Evolutionary conservation across 345 rosid species (phyloP), one percentile per base, ranked within the genome.

Genomic region (Heritiera fomes): DNA sequence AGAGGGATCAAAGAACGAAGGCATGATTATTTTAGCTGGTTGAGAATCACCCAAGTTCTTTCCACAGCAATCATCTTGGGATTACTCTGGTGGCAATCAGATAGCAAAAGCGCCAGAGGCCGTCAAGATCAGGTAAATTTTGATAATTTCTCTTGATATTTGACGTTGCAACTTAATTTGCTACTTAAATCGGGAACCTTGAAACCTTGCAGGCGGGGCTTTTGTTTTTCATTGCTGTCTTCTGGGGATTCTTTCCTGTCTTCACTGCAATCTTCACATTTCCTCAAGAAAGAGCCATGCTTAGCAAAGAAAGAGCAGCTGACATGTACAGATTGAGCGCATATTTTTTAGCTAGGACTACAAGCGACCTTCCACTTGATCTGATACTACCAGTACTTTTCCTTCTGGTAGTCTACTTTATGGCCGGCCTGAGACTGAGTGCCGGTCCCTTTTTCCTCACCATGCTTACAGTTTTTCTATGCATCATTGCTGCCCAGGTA

Each of bases 231-330:
- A 93, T 96, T 43, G 93, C 98, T 6, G 98, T 96, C 61, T 96
- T 96, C 83, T 96, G 99, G 99, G 98, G 97, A 49, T 96, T 96
- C 80, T 96, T 96, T 82, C 99, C 99, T 1, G 96, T 96, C 68
- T 96, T 96, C 83, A 96, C 96, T 1, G 98, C 99, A 4, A 96
- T 96, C 76, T 96, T 96, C 85, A 90, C 99, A 17, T 96, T 96
- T 78, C 98, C 99, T 38, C 99, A 96, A 92, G 99, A 96, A 80
- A 73, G 94, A 81, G 97, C 98, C 13, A 92, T 96, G 98, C 83
- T 96, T 53, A 89, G 83, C 55, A 96, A 96, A 85, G 98, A 96
- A 84, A 82, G 99, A 56, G 97, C 99, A 41, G 97, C 97, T 38
- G 96, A 94, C 73, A 96, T 93, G 99, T 96, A 96, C 58, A 84